phyloP scores from a whole-genome alignment of 192 early-diverging fungal species.

The Dispira simplex region DNA sequence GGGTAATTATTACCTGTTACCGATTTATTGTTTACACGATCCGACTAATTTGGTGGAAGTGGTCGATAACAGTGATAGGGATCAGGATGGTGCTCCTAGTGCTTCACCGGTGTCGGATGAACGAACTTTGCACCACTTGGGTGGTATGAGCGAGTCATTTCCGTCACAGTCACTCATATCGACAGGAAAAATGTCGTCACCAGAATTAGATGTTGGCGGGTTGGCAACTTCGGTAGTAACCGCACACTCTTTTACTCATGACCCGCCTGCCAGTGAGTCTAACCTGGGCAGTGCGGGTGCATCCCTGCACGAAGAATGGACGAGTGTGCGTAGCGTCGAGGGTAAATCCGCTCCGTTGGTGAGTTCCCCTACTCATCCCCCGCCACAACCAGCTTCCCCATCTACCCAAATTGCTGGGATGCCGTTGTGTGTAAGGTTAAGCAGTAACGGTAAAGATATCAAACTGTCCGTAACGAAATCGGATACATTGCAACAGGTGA shows the following conservation, averaged over 20 bases:
- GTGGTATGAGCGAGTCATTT: too few relatives aligned
- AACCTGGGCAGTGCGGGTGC: background rate
- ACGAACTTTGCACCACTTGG: too few relatives aligned
- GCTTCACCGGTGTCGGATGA: too few relatives aligned
- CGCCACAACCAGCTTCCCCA: background rate
- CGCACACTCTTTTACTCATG: too few relatives aligned
- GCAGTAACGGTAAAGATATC: background rate
- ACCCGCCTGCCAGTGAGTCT: background rate
- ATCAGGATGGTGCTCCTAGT: too few relatives aligned
- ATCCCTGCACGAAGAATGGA: background rate
- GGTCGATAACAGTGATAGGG: too few relatives aligned
- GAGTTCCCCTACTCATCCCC: background rate
- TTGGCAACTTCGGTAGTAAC: too few relatives aligned
- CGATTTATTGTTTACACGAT: constrained; percentile 41
- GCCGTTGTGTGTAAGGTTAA: background rate
- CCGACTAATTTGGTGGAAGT: constrained; percentile 33
- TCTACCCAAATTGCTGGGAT: background rate
- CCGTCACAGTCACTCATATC: too few relatives aligned
- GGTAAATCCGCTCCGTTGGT: too few relatives aligned
- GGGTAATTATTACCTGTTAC: constrained; percentile 52
- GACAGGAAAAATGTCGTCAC: too few relatives aligned
- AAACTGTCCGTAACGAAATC: background rate
- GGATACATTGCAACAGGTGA: background rate
- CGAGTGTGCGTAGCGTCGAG: too few relatives aligned
- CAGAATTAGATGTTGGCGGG: too few relatives aligned